These are phyloP conservation scores for Hydrangea macrophylla DNA, from an alignment of 148 eudicot species.

Conservation along the genomic window DNA sequence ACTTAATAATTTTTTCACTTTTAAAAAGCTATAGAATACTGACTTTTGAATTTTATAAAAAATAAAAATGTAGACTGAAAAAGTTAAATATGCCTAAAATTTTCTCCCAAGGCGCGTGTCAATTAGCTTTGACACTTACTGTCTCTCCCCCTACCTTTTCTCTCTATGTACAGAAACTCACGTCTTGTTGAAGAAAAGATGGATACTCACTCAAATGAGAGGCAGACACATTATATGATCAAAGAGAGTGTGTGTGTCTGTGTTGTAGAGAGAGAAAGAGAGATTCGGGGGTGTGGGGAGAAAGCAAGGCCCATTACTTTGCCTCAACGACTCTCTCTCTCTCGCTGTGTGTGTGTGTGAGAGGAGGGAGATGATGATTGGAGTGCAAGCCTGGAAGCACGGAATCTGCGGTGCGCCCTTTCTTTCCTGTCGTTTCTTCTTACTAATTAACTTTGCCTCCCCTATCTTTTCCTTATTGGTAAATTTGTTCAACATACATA, in stretches of 20 bases:
- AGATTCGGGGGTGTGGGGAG: neutral
- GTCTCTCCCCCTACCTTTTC: too few species aligned
- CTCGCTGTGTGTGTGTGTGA: too few species aligned
- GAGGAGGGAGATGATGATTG: neutral
- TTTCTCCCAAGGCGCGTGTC: too few species aligned
- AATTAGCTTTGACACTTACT: too few species aligned
- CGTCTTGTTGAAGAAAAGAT: neutral
- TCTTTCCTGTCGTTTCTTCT: neutral
- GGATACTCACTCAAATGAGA: neutral
- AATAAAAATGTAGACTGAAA: too few species aligned
- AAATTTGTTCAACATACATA: neutral
- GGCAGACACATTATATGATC: neutral
- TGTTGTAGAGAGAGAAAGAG: neutral
- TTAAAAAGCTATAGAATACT: too few species aligned
- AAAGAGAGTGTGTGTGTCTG: neutral
- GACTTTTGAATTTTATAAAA: too few species aligned
- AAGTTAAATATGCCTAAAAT: too few species aligned
- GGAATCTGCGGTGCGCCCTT: neutral
- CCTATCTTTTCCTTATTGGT: neutral
- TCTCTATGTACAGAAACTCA: too few species aligned
- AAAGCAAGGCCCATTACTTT: slow-evolving; percentile 1
- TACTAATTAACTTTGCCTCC: neutral
- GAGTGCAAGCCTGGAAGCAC: neutral
- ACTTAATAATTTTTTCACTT: too few species aligned
- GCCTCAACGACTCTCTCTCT: neutral